Base-by-base conservation (phyloP, 1,139 yeast genomes). In the Spathaspora sp. region DNA sequence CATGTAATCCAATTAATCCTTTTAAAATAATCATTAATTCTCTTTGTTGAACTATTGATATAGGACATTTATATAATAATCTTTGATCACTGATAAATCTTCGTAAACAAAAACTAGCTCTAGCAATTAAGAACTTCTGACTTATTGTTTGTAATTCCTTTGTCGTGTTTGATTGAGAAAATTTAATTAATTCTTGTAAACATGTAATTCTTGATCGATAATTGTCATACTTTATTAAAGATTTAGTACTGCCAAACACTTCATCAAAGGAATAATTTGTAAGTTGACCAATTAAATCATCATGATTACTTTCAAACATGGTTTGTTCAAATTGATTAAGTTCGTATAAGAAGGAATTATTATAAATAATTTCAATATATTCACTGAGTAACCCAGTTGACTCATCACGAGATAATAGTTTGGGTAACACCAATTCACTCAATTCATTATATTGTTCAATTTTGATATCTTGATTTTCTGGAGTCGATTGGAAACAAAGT, bases 381-480 rank as follows among this genome's bases (percentile, higher is more conserved):
- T 66, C 67, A 17, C 70, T 67, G 25, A 83, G 53, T 42, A 73
- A 61, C 2, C 56, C 56, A 5, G 63, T 55, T 5, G 56, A 54
- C 15, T 63, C 59, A 0, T 42, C 55, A 29, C 64, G 59, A 2
- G 59, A 51, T 27, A 64, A 53, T 42, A 74, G 56, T 20, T 54
- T 57, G 0, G 80, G 76, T 3, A 83, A 53, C 1, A 86, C 60
- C 1, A 76, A 53, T 0, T 55, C 52, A 38, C 77, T 74, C 48
- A 83, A 66, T 4, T 58, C 58, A 2, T 60, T 50, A 57, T 81
- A 86, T 41, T 76, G 79, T 8, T 57, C 53, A 7, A 77, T 64
- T 54, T 82, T 86, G 52, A 75, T 69, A 0, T 53, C 55, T 55
- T 84, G 89, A 47, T 76, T 72, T 2, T 54, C 59, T 7, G 51